Percentiles rank a stretch among this genome's conserved stretches.
Conservation (phyloP, 2,329 filamentous ascomycete species). For the Colletotrichum tabaci region DNA sequence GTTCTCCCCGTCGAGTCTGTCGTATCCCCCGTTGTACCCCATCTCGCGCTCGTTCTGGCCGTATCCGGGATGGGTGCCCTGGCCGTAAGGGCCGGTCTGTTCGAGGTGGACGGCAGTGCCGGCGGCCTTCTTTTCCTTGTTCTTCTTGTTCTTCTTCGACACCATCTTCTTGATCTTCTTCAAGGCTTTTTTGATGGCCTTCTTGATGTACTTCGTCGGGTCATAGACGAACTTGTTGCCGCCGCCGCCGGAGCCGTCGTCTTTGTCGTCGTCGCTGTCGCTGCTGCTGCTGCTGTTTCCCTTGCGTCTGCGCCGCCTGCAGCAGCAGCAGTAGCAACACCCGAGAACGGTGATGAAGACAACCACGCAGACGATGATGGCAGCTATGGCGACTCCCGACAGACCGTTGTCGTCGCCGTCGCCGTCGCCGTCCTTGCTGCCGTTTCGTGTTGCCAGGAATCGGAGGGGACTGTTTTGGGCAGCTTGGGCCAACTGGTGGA, state of each 20-base stretch:
- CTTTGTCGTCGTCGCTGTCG: not conserved
- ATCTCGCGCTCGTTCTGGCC: conserved; percentile 15
- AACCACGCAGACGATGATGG: conserved; percentile 10
- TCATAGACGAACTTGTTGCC: conserved; percentile 9
- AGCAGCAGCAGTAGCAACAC: conserved; percentile 25
- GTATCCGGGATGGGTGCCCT: conserved; percentile 28
- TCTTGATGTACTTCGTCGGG: conserved; percentile 29
- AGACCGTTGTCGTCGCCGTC: not conserved
- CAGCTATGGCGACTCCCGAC: conserved; percentile 6
- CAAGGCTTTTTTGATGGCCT: conserved; percentile 21
- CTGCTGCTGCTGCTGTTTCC: not conserved
- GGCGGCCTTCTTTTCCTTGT: not conserved
- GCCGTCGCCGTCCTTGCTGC: conserved; percentile 14
- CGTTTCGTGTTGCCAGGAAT: not conserved
- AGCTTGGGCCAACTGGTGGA: not conserved
- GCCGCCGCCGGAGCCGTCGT: not conserved
- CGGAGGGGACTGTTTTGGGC: not conserved
- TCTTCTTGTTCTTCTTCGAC: conserved; percentile 26
- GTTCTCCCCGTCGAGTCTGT: not conserved
- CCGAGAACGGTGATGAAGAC: not conserved
- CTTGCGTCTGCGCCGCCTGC: conserved; percentile 20
- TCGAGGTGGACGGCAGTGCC: not conserved
- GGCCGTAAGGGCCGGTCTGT: not conserved
- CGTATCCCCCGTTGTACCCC: conserved; percentile 22
- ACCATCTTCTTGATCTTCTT: conserved; percentile 40